Conservation (phyloP, 2,329 filamentous ascomycete genomes). For the Beauveria varroae region DNA sequence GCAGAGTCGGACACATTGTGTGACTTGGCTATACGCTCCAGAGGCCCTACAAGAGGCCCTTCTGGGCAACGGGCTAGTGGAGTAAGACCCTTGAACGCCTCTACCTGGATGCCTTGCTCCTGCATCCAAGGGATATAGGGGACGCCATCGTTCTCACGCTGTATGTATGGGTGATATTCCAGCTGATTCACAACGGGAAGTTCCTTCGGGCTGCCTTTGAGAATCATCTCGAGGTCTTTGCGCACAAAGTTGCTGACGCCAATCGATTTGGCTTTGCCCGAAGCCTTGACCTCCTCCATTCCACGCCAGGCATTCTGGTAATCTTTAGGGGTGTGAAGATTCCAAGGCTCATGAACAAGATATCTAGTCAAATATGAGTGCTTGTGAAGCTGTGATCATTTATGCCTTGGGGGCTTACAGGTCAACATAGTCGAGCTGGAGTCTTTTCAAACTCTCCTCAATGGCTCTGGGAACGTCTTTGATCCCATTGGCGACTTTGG, state of each 20-base stretch:
- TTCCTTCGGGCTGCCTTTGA: neutral
- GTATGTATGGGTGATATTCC: conserved; percentile 5
- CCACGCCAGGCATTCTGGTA: neutral
- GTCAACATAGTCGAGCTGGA: conserved; percentile 4
- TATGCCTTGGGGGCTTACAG: neutral
- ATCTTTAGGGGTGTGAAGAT: neutral
- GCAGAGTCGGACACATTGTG: conserved; percentile 1
- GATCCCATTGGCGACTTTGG: conserved; percentile 32
- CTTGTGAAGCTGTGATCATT: neutral
- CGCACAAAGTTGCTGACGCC: conserved; percentile 3
- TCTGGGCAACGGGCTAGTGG: conserved; percentile 6
- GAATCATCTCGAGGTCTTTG: neutral
- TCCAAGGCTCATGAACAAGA: neutral
- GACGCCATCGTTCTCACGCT: neutral
- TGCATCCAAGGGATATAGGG: conserved; percentile 6
- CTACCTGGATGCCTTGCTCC: conserved; percentile 4
- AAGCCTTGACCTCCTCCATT: neutral
- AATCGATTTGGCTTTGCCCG: neutral
- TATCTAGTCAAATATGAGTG: neutral
- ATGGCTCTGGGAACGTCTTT: conserved; percentile 1
- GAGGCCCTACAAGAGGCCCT: neutral
- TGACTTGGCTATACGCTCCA: conserved; percentile 1
- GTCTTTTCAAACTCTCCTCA: neutral
- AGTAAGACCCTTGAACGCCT: conserved; percentile 11
- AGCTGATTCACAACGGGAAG: conserved; percentile 2